Base-by-base conservation (phyloP, 176 grass and related monocot species). In the Canna indica region DNA sequence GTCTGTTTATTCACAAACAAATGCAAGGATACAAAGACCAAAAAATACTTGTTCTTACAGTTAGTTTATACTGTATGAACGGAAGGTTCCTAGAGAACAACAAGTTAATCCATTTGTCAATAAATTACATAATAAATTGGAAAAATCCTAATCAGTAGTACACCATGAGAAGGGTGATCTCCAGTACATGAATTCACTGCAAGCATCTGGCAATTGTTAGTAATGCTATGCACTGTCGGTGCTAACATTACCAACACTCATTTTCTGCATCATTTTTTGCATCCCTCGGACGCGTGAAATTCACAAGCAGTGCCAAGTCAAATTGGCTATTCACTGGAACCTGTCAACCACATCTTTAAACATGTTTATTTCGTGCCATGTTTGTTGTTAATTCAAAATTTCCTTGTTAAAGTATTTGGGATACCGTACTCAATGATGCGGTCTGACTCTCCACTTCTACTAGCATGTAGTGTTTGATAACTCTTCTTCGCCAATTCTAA, bases 211-310 rank as follows among this genome's bases (percentile, higher is more conserved):
- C 48, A 24, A 52, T 8, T 15, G 18, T 54, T 18, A 17, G 30
- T 12, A 63, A 6, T 17, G 59, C 27, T 20, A 31, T 6, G 15
- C 59, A 17, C 2, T 20, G 27, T 34, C 6, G 29, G 15, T 12
- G 17, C 14, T 17, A 10, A 4, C 7, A 44, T 44, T 11, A 44
- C 41, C 7, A 11, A 44, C 41, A 25, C 14, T 5, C 28, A 34
- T 63, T 63, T 63, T 63, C 26, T 31, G 59, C 59, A 63, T 25
- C 59, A 63, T 14, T 29, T 58, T 18, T 63, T 63, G 29, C 59
- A 63, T 63, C 29, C 14, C n/a, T 7, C 10, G 6, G 8, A n/a
- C 17, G 26, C 26, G 53, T 56, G 52, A 25, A n/a, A 56, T 56
- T 56, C 52, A 56, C 53, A 58, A 58, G 22, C 3, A 58, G 53